A percentile compares a stretch with the other conserved stretches of the same genome.
Conservation (phyloP, 2,329 filamentous ascomycete species). For the Aphanocladium album region DNA sequence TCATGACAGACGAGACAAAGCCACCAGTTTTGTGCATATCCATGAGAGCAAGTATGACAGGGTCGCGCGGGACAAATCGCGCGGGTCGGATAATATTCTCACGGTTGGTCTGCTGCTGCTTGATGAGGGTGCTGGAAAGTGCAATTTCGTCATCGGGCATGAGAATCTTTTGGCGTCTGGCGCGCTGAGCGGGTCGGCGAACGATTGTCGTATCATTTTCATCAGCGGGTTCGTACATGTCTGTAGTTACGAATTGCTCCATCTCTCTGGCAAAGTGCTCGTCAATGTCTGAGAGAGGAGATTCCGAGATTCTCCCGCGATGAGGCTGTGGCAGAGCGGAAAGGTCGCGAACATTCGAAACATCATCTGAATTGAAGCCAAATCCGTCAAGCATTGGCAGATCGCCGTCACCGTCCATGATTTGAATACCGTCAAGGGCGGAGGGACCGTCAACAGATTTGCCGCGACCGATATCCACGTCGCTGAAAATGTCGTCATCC, state of each 20-base stretch:
- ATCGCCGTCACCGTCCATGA: slow-evolving; percentile 61
- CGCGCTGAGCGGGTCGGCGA: slow-evolving; percentile 65
- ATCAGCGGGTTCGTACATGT: slow-evolving; percentile 58
- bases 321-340: slow-evolving; percentile 42
- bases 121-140: slow-evolving; percentile 71
- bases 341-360: slow-evolving; percentile 51
- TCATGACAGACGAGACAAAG: slow-evolving; percentile 83
- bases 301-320: slow-evolving; percentile 62
- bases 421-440: slow-evolving; percentile 51
- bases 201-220: slow-evolving; percentile 55
- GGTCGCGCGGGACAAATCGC: slow-evolving; percentile 80
- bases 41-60: slow-evolving; percentile 79
- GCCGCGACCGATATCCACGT: slow-evolving; percentile 54
- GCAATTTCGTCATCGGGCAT: slow-evolving; percentile 77
- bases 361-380: slow-evolving; percentile 56
- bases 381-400: slow-evolving; percentile 56
- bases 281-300: slow-evolving; percentile 65
- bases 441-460: slow-evolving; percentile 54
- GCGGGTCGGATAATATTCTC: slow-evolving; percentile 80
- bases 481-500: slow-evolving; percentile 66
- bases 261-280: slow-evolving; percentile 56
- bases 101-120: slow-evolving; percentile 78
- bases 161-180: slow-evolving; percentile 73
- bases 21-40: slow-evolving; percentile 87
- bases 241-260: slow-evolving; percentile 51